Evolutionary conservation across 352 stramenopile genomes (phyloP).

Genomic region (Globisporangium camurandrum): DNA sequence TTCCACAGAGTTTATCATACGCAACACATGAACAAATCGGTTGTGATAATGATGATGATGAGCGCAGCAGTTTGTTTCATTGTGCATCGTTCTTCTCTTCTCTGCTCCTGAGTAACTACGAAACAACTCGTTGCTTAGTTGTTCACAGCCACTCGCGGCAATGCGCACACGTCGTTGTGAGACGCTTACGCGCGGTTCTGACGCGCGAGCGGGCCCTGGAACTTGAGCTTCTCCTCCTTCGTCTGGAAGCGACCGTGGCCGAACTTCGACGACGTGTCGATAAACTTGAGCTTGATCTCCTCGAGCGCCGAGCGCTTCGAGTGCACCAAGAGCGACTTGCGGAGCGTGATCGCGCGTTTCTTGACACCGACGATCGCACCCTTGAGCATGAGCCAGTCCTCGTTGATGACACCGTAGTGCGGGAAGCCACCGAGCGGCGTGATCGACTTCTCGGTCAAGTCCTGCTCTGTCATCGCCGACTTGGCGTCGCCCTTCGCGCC

Average conservation of each 20-base stretch:
- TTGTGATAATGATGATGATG: conserved; percentile 4
- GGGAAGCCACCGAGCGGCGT: conserved; percentile 99
- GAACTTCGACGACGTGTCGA: conserved; percentile 98
- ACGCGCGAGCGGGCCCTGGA: conserved; percentile 94
- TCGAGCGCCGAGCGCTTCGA: conserved; percentile 96
- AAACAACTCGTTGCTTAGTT: too few species aligned
- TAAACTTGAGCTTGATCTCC: conserved; percentile 94
- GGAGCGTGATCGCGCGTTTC: conserved; percentile 98
- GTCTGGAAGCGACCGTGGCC: conserved; percentile 99
- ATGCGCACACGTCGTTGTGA: not conserved
- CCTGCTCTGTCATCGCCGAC: conserved; percentile 96
- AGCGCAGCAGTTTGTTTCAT: conserved; percentile 11
- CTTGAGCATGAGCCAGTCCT: conserved; percentile 99
- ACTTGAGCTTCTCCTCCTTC: conserved; percentile 98
- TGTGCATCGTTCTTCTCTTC: conserved; percentile 13
- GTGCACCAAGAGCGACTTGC: conserved; percentile 98
- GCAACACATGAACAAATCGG: not conserved
- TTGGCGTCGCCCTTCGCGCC: conserved; percentile 90
- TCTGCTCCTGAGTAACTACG: not conserved
- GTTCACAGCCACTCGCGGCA: too few species aligned
- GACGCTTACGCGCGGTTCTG: conserved; percentile 81
- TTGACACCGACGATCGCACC: conserved; percentile 96
- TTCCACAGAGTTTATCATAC: not conserved
- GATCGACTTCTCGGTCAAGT: conserved; percentile 99
- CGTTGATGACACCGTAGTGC: conserved; percentile 98